Percentiles rank a stretch among this genome's conserved stretches.
Evolutionary conservation across 1,284 basidiomycete species (phyloP).

Genomic region (Cutaneotrichosporon cyanovorans): DNA sequence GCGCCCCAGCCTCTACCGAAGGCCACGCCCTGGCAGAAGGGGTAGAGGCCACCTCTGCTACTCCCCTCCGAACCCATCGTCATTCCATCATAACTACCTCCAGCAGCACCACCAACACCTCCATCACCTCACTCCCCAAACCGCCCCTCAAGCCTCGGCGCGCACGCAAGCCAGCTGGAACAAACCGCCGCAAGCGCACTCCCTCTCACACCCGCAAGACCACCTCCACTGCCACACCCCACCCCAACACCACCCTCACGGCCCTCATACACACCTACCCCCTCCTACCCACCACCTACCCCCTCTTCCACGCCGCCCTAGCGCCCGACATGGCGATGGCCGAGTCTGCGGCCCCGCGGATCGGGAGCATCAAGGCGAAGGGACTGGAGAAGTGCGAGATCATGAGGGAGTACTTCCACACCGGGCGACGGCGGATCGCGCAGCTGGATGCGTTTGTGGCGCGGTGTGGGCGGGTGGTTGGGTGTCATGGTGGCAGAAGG

Average conservation of each 20-base stretch:
- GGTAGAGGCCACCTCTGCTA: no score
- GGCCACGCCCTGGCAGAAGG: no score
- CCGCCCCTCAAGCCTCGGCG: no score
- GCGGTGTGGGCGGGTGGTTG: constrained; percentile 22
- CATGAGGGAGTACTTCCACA: constrained; percentile 36
- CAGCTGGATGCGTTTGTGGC: constrained; percentile 42
- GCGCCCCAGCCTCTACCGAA: no score
- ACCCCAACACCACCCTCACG: constrained; percentile 11
- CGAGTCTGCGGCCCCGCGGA: constrained; percentile 40
- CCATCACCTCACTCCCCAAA: no score
- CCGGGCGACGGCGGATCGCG: constrained; percentile 34
- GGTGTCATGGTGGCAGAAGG: no score
- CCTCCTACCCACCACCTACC: constrained; percentile 32
- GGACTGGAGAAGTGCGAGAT: constrained; percentile 33
- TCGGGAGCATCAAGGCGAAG: constrained; percentile 40
- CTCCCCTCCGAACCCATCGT: no score
- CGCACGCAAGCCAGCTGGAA: no score
- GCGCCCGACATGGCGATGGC: constrained; percentile 41
- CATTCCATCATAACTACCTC: no score
- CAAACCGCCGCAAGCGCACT: no score
- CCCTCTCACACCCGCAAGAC: neutral
- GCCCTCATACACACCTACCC: constrained; percentile 36
- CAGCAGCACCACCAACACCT: no score
- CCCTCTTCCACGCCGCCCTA: constrained; percentile 44
- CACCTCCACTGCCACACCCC: neutral